Percentiles rank a stretch among this genome's conserved stretches.
Evolutionary conservation across 345 rosid genomes (phyloP).

Genomic region (Salix arbutifolia): DNA sequence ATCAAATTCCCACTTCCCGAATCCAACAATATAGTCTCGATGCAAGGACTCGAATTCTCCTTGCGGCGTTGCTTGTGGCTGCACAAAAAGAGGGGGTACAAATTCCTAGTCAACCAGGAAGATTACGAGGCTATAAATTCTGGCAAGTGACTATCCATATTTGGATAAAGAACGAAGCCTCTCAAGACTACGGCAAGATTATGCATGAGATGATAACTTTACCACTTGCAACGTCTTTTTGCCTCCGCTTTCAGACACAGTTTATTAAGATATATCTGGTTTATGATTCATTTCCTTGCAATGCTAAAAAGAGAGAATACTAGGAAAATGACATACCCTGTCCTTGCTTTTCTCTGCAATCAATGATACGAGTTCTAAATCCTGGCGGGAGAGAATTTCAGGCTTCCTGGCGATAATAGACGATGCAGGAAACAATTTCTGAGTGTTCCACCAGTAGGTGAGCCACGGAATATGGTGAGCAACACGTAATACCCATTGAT

Average conservation of each 20-base stretch:
- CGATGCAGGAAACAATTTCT: slow-evolving; percentile 24
- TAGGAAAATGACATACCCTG: slow-evolving; percentile 10
- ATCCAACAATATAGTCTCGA: slow-evolving; percentile 22
- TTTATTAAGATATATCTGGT: not conserved
- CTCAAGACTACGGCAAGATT: not conserved
- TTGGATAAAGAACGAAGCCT: not conserved
- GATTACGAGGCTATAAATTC: not conserved
- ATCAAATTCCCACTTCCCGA: slow-evolving; percentile 30
- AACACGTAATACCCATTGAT: slow-evolving; percentile 19
- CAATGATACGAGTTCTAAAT: slow-evolving; percentile 6
- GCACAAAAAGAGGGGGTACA: not conserved
- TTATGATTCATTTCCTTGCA: not conserved
- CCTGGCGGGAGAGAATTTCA: slow-evolving; percentile 13
- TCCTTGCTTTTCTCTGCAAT: not conserved
- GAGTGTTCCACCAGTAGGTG: slow-evolving; percentile 29
- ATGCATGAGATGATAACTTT: not conserved
- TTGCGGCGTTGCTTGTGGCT: slow-evolving; percentile 13
- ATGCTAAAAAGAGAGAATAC: not conserved
- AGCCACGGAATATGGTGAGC: slow-evolving; percentile 20
- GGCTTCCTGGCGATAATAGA: slow-evolving; percentile 1
- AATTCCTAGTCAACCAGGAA: not conserved
- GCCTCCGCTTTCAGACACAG: not conserved
- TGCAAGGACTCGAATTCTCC: slow-evolving; percentile 21
- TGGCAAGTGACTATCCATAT: not conserved
- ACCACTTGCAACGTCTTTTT: not conserved